Evolutionary conservation across 805 yeast species (phyloP).

Genomic region (Zygosaccharomyces kombuchaensis): DNA sequence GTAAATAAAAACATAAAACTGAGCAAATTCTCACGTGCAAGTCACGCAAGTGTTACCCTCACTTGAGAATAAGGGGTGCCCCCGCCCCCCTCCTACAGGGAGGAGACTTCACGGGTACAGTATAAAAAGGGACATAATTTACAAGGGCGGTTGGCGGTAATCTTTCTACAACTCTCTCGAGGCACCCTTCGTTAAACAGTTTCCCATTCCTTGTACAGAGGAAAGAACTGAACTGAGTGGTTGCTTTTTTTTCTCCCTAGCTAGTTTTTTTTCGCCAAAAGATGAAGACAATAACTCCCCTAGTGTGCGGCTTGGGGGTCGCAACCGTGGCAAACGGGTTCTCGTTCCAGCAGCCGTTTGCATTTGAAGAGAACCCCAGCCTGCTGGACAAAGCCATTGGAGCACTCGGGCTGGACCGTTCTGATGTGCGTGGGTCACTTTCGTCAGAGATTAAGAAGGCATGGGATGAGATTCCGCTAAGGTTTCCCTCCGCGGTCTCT

Average conservation of each 20-base stretch:
- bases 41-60: not conserved
- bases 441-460: slow-evolving; percentile 46
- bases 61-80: not conserved
- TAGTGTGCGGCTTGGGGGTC: slow-evolving; percentile 13
- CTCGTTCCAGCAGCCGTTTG: slow-evolving; percentile 34
- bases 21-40: too few species aligned
- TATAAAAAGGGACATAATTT: not conserved
- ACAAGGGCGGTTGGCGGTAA: not conserved
- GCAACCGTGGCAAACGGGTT: slow-evolving; percentile 23
- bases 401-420: slow-evolving; percentile 45
- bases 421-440: slow-evolving; percentile 37
- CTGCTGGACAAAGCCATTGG: slow-evolving; percentile 47
- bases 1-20: too few species aligned
- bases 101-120: too few species aligned
- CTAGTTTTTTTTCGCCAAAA: not conserved
- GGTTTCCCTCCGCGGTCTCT: slow-evolving; percentile 52
- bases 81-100: not conserved
- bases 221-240: not conserved
- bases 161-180: not conserved
- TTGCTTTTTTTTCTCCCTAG: not conserved
- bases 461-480: slow-evolving; percentile 61
- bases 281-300: slow-evolving; percentile 2
- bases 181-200: not conserved
- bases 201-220: not conserved
- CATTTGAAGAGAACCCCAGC: slow-evolving; percentile 23